These are phyloP conservation scores for Phytophthora fragariaefolia DNA, from an alignment of 352 stramenopile genomes.

Conservation along the genomic window DNA sequence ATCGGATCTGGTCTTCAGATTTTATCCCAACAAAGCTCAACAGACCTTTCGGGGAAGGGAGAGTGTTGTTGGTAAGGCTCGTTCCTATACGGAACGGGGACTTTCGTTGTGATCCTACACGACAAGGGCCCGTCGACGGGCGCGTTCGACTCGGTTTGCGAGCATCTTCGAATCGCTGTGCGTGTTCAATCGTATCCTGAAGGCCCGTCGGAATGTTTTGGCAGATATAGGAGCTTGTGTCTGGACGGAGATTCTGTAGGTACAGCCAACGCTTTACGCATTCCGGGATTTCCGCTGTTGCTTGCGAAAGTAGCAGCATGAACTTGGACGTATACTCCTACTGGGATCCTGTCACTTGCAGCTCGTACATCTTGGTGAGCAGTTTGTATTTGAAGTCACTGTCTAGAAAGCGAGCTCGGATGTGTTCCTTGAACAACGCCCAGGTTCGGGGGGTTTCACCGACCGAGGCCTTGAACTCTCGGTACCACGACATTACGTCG, in stretches of 20 bases:
- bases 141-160: slow-evolving; percentile 3
- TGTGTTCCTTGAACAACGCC: slow-evolving; percentile 16
- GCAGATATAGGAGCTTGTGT: slow-evolving; percentile 8
- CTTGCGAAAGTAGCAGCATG: slow-evolving; percentile 8
- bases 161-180: slow-evolving; percentile 11
- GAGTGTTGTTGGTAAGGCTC: too few species aligned
- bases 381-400: not conserved
- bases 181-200: slow-evolving; percentile 14
- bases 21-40: too few species aligned
- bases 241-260: slow-evolving; percentile 4
- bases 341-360: not conserved
- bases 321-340: slow-evolving; percentile 19
- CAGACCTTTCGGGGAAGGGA: too few species aligned
- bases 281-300: not conserved
- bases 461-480: slow-evolving; percentile 14
- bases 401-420: not conserved
- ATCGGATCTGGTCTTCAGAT: too few species aligned
- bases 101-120: too few species aligned
- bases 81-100: too few species aligned
- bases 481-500: slow-evolving; percentile 24
- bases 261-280: slow-evolving; percentile 15
- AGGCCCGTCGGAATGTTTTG: slow-evolving; percentile 16
- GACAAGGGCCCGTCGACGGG: not conserved
- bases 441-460: slow-evolving; percentile 7
- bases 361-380: not conserved